These are phyloP conservation scores for Saccharomycopsis schoenii DNA, from an alignment of 805 yeast species.

Conservation along the genomic window DNA sequence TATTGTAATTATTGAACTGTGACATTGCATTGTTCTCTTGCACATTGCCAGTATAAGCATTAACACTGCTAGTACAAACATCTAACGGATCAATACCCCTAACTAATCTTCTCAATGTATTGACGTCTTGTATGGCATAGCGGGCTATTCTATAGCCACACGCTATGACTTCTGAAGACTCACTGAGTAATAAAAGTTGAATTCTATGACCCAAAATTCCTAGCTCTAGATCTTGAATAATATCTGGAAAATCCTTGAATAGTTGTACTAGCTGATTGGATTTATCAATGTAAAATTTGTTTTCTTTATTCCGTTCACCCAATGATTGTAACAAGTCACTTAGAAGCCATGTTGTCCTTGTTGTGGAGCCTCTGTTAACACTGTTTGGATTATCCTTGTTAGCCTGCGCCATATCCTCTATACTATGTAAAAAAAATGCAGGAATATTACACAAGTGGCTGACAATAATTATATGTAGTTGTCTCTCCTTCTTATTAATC, in stretches of 20 bases:
- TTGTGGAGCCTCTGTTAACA: neutral
- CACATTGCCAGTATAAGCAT: neutral
- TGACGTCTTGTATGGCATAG: constrained; percentile 44
- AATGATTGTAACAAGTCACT: constrained; percentile 52
- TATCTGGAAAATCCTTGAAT: constrained; percentile 44
- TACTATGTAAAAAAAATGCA: neutral
- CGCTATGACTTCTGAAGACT: constrained; percentile 53
- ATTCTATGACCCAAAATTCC: constrained; percentile 48
- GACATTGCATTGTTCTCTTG: neutral
- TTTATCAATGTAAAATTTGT: constrained; percentile 41
- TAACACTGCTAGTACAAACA: neutral
- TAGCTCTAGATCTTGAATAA: constrained; percentile 55
- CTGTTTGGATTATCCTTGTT: neutral
- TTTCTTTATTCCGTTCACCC: constrained; percentile 41
- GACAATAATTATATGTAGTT: too few relatives aligned
- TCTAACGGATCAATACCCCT: neutral
- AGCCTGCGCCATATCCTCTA: neutral
- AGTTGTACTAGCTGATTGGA: constrained; percentile 59
- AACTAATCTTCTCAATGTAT: constrained; percentile 33
- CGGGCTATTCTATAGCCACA: constrained; percentile 71
- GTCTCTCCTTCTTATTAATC: too few relatives aligned
- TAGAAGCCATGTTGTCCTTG: constrained; percentile 35
- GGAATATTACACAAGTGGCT: neutral
- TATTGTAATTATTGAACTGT: neutral
- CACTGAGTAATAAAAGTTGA: constrained; percentile 49